Base-by-base conservation (phyloP, 1,284 basidiomycete species). In the Trichosporon coremiiforme region DNA sequence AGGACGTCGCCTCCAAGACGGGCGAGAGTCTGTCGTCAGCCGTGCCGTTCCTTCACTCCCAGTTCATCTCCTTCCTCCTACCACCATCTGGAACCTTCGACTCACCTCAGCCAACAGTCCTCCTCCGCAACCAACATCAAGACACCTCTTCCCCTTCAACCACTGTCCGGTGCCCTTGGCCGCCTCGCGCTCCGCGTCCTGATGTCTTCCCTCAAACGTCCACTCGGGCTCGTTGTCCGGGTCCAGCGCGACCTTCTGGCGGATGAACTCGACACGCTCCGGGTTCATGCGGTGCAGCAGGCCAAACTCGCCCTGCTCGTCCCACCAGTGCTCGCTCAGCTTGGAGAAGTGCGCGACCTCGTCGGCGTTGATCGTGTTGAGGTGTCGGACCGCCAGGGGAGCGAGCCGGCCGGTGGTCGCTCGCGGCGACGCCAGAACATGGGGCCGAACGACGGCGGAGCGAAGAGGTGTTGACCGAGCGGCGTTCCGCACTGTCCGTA, bases 271-370 rank as follows among this genome's bases (percentile, higher is more conserved):
- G 76, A 95, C 88, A 41, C 97, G 87, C 10, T 91, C 87, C 0
- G 94, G 94, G 83, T 99, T 99, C 96, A 99, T 98, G 77, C 89
- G 89, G 82, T 99, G 97, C 38, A 99, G 85, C 45, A 96, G 85
- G 2, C 86, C 88, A 78, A 98, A 97, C 82, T 98, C 95, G 75
- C 96, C 95, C 35, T 87, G 87, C 79, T 97, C 93, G 82, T 98
- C 90, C 97, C 97, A 99, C 97, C 97, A 99, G 78, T 92, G 87
- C 29, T 92, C 90, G 0, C 94, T 94, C 1, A 99, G 89, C 41
- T 88, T 87, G 4, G 95, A 95, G 82, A 99, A 99, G 82, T 95
- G 94, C 0, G 91, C 90, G 66, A 99, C 92, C 82, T 98, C 95
- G 66, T 87, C 87, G 0, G 86, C 79, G 79, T 95, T 95, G 77